These are phyloP conservation scores for Murraya paniculata DNA, from an alignment of 345 rosid genomes.

Conservation along the genomic window DNA sequence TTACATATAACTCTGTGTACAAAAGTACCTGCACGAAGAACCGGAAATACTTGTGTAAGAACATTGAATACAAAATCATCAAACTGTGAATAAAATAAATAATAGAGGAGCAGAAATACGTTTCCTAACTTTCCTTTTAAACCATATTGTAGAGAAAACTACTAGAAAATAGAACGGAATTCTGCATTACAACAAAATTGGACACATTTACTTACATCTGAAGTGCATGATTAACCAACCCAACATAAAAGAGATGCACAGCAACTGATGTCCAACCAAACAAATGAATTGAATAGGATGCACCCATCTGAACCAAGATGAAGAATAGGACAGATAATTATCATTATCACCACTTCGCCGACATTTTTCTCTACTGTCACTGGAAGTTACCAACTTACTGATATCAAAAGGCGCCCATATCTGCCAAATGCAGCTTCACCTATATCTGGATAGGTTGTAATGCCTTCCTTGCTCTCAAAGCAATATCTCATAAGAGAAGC, in stretches of 20 bases:
- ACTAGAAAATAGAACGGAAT: not conserved
- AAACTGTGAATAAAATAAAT: not conserved
- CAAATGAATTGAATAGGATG: not conserved
- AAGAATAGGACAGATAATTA: not conserved
- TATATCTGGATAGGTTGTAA: conserved; percentile 77
- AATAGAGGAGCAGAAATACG: not conserved
- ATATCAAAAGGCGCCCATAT: conserved; percentile 71
- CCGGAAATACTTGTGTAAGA: conserved; percentile 29
- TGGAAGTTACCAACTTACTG: conserved; percentile 47
- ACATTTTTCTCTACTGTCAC: not conserved
- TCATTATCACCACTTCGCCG: not conserved
- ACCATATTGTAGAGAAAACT: not conserved
- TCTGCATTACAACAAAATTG: not conserved
- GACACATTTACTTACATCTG: not conserved
- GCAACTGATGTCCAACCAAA: not conserved
- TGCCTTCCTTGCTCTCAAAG: conserved; percentile 74
- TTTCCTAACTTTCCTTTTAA: not conserved
- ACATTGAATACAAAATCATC: not conserved
- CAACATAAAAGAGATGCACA: not conserved
- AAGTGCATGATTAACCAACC: not conserved
- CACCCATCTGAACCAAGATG: not conserved
- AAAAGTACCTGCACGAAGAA: conserved; percentile 61
- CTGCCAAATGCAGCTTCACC: conserved; percentile 97
- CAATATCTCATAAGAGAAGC: conserved; percentile 81
- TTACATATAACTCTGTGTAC: conserved; percentile 81